Percentiles rank a stretch among this genome's conserved stretches.
phyloP scores from a whole-genome alignment of 2,329 filamentous ascomycete genomes.

The Neurospora sp. region DNA sequence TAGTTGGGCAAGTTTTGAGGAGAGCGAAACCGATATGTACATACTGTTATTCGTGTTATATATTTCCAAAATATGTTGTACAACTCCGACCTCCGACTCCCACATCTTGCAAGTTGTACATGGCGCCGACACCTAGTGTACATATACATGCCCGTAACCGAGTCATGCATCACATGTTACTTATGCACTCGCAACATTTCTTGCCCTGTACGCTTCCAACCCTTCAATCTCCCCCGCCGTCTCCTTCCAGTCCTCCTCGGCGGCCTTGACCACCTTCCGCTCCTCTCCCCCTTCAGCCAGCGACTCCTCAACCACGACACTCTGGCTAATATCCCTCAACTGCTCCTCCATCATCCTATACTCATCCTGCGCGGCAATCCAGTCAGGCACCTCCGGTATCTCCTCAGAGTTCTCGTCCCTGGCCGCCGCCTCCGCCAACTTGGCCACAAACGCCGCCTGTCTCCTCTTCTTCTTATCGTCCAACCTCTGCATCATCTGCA shows the following conservation, averaged over 20 bases:
- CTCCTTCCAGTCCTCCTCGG: not conserved
- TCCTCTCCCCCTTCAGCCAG: not conserved
- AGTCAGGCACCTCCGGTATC: not conserved
- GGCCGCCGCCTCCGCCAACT: not conserved
- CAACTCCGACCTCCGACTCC: not conserved
- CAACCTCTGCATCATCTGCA: slow-evolving; percentile 31
- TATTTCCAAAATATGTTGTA: not conserved
- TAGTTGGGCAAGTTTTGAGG: not conserved
- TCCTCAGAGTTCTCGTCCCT: not conserved
- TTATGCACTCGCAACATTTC: not conserved
- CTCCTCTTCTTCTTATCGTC: slow-evolving; percentile 2
- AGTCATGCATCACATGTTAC: not conserved
- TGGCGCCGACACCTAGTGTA: not conserved
- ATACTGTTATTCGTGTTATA: not conserved
- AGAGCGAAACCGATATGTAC: not conserved
- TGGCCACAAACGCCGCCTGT: not conserved
- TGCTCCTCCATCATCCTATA: not conserved
- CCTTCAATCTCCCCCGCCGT: not conserved
- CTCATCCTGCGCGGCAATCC: not conserved
- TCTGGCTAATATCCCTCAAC: not conserved
- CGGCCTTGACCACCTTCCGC: not conserved
- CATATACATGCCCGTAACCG: not conserved
- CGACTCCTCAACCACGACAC: not conserved
- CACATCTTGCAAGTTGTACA: not conserved
- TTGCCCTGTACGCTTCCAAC: not conserved